phyloP scores from a whole-genome alignment of 345 rosid genomes.

The Arabidopsis thaliana region DNA sequence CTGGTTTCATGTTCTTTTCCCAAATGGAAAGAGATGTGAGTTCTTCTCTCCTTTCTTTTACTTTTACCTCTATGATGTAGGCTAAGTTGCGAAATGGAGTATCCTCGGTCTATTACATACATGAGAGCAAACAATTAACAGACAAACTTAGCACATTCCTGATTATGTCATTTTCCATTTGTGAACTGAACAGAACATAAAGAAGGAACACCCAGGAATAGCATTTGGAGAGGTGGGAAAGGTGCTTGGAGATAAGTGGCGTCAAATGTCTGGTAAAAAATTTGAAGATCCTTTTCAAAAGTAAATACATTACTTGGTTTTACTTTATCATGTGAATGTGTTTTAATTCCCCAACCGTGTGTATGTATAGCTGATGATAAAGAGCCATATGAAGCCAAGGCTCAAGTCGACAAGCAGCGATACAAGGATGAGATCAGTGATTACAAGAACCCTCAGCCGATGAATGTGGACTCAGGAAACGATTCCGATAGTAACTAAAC shows the following conservation, averaged over 20 bases:
- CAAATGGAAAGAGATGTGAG: constrained; percentile 87
- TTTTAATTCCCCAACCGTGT: neutral
- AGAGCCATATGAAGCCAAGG: constrained; percentile 81
- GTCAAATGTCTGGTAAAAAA: constrained; percentile 69
- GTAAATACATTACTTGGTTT: neutral
- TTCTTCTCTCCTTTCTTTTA: constrained; percentile 19
- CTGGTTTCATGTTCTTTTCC: constrained; percentile 79
- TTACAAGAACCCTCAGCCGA: constrained; percentile 77
- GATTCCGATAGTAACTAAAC: constrained; percentile 48
- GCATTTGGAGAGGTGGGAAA: constrained; percentile 64
- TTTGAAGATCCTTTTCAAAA: neutral
- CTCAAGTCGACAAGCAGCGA: constrained; percentile 75
- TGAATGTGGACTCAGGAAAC: constrained; percentile 65
- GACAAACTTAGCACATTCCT: neutral
- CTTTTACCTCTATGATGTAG: neutral
- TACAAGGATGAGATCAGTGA: constrained; percentile 69
- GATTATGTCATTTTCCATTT: neutral
- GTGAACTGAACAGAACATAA: constrained; percentile 65
- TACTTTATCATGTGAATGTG: constrained; percentile 8
- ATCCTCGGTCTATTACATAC: neutral
- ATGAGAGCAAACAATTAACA: neutral
- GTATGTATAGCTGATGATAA: constrained; percentile 66
- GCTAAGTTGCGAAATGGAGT: neutral
- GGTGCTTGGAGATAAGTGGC: constrained; percentile 85
- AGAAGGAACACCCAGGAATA: constrained; percentile 77